phyloP scores from a whole-genome alignment of 2,329 filamentous ascomycete species.

The Nothomitra cinnamomea region DNA sequence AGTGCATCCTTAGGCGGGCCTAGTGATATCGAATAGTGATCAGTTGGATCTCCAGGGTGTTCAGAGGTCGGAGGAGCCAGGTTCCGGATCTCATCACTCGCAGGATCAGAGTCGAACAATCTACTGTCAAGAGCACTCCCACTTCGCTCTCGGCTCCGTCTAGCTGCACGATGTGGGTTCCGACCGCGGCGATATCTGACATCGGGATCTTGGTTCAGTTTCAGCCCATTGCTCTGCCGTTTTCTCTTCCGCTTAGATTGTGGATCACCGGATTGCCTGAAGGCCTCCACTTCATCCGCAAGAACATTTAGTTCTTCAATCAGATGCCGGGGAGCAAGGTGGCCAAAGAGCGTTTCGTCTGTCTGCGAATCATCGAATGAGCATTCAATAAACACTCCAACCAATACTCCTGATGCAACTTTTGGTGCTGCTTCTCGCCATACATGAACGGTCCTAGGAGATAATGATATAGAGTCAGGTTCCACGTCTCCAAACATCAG shows the following conservation, averaged over 20 bases:
- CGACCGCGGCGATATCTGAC: conserved; percentile 10
- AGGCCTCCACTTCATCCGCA: conserved; percentile 49
- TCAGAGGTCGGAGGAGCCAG: neutral
- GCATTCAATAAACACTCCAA: conserved; percentile 87
- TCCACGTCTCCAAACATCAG: conserved; percentile 94
- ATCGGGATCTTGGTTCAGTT: neutral
- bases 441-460: conserved; percentile 62
- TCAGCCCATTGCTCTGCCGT: conserved; percentile 27
- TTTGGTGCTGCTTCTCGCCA: conserved; percentile 86
- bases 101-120: conserved; percentile 16
- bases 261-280: conserved; percentile 15
- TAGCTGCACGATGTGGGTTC: conserved; percentile 8
- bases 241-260: conserved; percentile 42
- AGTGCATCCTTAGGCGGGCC: neutral
- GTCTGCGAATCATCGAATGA: conserved; percentile 72
- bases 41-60: neutral
- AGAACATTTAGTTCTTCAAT: conserved; percentile 60
- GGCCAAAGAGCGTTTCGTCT: conserved; percentile 69
- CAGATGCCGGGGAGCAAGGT: conserved; percentile 69
- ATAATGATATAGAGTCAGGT: conserved; percentile 69
- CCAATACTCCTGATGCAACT: conserved; percentile 52
- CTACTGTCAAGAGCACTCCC: neutral
- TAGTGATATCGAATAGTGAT: neutral
- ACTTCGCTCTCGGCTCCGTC: conserved; percentile 1
- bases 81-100: neutral